Conservation (phyloP, 805 yeast species). For the Candida fluviatilis region DNA sequence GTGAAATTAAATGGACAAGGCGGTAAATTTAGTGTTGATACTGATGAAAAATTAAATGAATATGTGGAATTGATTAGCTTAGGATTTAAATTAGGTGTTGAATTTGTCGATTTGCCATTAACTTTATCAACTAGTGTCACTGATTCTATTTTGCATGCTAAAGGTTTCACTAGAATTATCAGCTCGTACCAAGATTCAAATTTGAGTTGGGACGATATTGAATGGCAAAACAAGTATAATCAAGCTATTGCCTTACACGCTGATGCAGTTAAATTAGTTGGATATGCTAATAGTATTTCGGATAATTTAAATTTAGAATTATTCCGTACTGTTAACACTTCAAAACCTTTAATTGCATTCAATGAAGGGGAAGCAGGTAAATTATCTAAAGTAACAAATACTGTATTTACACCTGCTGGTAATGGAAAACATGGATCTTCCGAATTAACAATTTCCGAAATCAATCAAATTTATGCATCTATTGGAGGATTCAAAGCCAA, state of each 20-base stretch:
- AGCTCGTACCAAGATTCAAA: slow-evolving; percentile 78
- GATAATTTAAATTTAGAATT: slow-evolving; percentile 72
- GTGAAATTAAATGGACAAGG: slow-evolving; percentile 78
- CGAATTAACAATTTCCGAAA: slow-evolving; percentile 62
- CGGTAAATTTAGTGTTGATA: slow-evolving; percentile 69
- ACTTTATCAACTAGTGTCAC: slow-evolving; percentile 56
- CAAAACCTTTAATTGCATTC: slow-evolving; percentile 72
- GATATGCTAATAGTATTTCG: slow-evolving; percentile 56
- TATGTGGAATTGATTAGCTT: slow-evolving; percentile 50
- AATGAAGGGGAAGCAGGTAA: slow-evolving; percentile 78
- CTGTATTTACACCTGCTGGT: slow-evolving; percentile 78
- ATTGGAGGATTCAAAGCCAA: slow-evolving; percentile 61
- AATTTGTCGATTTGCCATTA: slow-evolving; percentile 76
- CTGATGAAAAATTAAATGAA: slow-evolving; percentile 22
- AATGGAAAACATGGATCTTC: slow-evolving; percentile 56
- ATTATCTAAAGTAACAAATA: slow-evolving; percentile 73
- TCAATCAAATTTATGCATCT: slow-evolving; percentile 51
- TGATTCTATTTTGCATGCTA: slow-evolving; percentile 46
- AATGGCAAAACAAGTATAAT: slow-evolving; percentile 71
- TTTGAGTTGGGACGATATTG: slow-evolving; percentile 61
- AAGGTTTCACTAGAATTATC: slow-evolving; percentile 65
- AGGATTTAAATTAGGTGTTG: slow-evolving; percentile 77
- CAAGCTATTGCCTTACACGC: slow-evolving; percentile 62
- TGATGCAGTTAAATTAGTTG: slow-evolving; percentile 81
- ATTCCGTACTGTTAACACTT: slow-evolving; percentile 55